A percentile compares a stretch with the other conserved stretches of the same genome.
Conservation (phyloP, 1,284 basidiomycete genomes). For the Cryptococcus sp. region DNA sequence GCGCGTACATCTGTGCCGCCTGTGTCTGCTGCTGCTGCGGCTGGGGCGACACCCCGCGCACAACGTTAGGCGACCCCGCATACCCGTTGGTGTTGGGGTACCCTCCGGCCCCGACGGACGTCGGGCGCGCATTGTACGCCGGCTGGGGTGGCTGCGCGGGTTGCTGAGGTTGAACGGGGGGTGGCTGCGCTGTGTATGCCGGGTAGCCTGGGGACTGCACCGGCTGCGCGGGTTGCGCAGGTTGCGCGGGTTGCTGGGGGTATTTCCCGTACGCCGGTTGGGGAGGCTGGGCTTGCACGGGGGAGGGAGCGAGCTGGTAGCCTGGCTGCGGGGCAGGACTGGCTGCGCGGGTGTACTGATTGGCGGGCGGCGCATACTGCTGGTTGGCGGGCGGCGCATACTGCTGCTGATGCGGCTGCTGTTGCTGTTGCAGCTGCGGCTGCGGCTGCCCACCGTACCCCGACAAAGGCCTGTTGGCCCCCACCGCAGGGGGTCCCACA, state of each 20-base stretch:
- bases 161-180: no score
- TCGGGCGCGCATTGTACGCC: slow-evolving; percentile 10
- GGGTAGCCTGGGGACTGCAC: slow-evolving; percentile 10
- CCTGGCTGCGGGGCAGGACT: slow-evolving; percentile 11
- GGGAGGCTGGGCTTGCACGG: slow-evolving; percentile 4
- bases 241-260: slow-evolving; percentile 19
- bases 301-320: slow-evolving; percentile 1
- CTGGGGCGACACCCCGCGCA: no score
- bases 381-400: neutral
- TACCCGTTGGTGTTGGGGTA: slow-evolving; percentile 12
- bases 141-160: slow-evolving; percentile 10
- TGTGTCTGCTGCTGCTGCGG: no score
- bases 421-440: slow-evolving; percentile 17
- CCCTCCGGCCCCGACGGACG: slow-evolving; percentile 1
- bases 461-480: slow-evolving; percentile 20
- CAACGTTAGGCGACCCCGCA: neutral
- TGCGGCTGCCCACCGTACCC: slow-evolving; percentile 16
- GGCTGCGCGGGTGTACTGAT: slow-evolving; percentile 15
- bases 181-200: neutral
- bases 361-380: slow-evolving; percentile 1
- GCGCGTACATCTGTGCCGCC: neutral
- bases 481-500: slow-evolving; percentile 13
- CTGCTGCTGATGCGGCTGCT: slow-evolving; percentile 11
- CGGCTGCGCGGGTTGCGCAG: slow-evolving; percentile 14
- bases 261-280: slow-evolving; percentile 20